Evolutionary conservation across 2,329 filamentous ascomycete species (phyloP).

Genomic region (Penicillium hordei): DNA sequence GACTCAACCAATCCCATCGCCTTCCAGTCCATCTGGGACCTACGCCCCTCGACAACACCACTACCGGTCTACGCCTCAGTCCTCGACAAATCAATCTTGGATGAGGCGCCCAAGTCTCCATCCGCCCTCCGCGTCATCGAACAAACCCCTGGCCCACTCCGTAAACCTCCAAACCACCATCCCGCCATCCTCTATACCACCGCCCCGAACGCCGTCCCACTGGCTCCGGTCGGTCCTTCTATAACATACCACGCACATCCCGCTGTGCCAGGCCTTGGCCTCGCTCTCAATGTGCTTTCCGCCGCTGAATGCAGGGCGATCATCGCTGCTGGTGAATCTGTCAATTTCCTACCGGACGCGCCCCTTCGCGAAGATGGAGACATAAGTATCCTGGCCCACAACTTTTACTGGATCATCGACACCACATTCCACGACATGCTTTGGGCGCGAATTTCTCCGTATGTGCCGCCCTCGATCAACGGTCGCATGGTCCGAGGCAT

Average conservation of each 20-base stretch:
- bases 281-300: conserved; percentile 62
- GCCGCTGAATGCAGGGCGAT: conserved; percentile 64
- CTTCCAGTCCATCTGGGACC: conserved; percentile 62
- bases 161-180: conserved; percentile 68
- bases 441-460: conserved; percentile 61
- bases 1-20: conserved; percentile 53
- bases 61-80: conserved; percentile 58
- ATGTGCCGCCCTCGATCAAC: conserved; percentile 56
- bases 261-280: conserved; percentile 59
- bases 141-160: conserved; percentile 57
- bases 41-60: conserved; percentile 48
- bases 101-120: conserved; percentile 28
- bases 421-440: conserved; percentile 61
- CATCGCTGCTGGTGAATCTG: conserved; percentile 64
- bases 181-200: conserved; percentile 66
- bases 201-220: conserved; percentile 55
- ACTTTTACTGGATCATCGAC: conserved; percentile 72
- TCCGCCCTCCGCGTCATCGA: conserved; percentile 59
- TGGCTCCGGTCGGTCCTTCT: conserved; percentile 47
- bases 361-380: conserved; percentile 66
- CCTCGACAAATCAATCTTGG: conserved; percentile 57
- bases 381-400: conserved; percentile 66
- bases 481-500: conserved; percentile 62
- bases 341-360: conserved; percentile 67
- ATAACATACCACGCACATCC: conserved; percentile 62